Conservation (phyloP, 345 rosid genomes). For the Citrus reticulata region DNA sequence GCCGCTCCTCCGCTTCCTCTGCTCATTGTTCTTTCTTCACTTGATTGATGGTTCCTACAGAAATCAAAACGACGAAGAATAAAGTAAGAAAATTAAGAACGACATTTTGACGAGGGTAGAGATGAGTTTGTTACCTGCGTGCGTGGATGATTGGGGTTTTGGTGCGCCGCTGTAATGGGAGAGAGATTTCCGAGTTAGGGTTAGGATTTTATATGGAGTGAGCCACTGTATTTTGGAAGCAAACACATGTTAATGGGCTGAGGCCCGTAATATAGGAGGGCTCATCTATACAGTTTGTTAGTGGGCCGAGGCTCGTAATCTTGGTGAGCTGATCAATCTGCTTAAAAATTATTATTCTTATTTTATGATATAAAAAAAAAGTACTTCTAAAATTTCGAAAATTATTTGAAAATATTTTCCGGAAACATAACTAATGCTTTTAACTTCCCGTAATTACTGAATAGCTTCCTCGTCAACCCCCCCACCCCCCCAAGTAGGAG, state of each 20-base stretch:
- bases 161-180: slow-evolving; percentile 14
- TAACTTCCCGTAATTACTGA: too few relatives aligned
- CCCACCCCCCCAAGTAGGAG: too few relatives aligned
- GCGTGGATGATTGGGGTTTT: neutral
- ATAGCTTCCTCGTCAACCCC: too few relatives aligned
- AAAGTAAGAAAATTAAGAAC: neutral
- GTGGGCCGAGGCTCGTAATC: neutral
- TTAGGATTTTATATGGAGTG: slow-evolving; percentile 10
- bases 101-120: neutral
- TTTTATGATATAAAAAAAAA: too few relatives aligned
- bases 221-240: neutral
- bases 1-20: slow-evolving; percentile 23
- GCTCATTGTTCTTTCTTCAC: slow-evolving; percentile 22
- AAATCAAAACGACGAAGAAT: neutral
- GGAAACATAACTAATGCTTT: too few relatives aligned
- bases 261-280: neutral
- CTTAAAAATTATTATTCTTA: too few relatives aligned
- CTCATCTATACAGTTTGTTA: neutral
- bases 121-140: neutral
- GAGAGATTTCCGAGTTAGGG: neutral
- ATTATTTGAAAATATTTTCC: too few relatives aligned
- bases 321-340: too few relatives aligned
- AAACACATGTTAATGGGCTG: neutral
- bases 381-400: too few relatives aligned
- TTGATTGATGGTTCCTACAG: neutral